phyloP scores from a whole-genome alignment of 202 grass and related monocot genomes.

The Musa balbisiana region DNA sequence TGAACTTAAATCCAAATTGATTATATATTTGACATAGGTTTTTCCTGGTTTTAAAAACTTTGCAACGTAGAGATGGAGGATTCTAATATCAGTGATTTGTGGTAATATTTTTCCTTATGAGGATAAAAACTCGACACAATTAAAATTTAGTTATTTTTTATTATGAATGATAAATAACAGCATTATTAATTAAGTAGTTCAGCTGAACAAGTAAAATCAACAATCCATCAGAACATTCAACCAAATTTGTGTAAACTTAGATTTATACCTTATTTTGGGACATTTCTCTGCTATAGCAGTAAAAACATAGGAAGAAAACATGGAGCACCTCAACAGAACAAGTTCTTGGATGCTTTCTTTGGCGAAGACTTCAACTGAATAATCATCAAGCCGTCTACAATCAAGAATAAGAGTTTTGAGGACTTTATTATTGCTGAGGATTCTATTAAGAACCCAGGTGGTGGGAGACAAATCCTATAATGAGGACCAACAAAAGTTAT shows the following conservation, averaged over 20 bases:
- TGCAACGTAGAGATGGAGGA: neutral
- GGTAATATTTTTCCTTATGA: neutral
- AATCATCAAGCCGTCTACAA: conserved; percentile 63
- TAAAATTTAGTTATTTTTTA: neutral
- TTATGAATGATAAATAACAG: neutral
- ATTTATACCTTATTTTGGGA: conserved; percentile 49
- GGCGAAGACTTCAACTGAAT: conserved; percentile 39
- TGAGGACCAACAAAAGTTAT: conserved; percentile 14
- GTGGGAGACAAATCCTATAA: conserved; percentile 53
- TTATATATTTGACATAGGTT: neutral
- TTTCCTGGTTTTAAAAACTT: neutral
- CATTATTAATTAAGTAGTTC: neutral
- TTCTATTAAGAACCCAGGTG: conserved; percentile 36
- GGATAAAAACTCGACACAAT: neutral
- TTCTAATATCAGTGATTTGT: neutral
- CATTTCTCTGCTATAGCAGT: conserved; percentile 49
- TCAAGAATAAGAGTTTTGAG: conserved; percentile 51
- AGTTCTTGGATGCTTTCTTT: conserved; percentile 62
- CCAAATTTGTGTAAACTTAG: neutral
- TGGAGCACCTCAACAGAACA: conserved; percentile 56
- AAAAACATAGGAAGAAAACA: conserved; percentile 57
- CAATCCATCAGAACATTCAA: neutral
- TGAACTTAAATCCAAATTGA: neutral
- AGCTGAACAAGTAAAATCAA: neutral
- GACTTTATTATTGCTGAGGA: conserved; percentile 46